Conservation (phyloP, 345 rosid species). For the Citrus sinensis region DNA sequence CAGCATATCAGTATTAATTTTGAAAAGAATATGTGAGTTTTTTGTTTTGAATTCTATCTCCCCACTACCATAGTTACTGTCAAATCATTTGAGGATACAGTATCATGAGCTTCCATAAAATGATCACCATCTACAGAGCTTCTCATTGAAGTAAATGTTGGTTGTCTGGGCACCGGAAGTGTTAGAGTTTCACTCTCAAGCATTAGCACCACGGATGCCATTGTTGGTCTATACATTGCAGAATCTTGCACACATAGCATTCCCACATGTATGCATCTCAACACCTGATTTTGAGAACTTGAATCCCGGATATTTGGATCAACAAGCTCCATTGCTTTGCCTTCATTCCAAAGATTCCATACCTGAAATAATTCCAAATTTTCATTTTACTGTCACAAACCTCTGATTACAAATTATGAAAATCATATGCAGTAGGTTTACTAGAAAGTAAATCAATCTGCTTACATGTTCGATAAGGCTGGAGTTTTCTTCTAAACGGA, state of each 20-base stretch:
- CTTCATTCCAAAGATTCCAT: constrained; percentile 72
- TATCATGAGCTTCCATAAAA: constrained; percentile 34
- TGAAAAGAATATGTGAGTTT: neutral
- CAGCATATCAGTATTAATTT: neutral
- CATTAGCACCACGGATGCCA: constrained; percentile 60
- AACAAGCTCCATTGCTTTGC: constrained; percentile 54
- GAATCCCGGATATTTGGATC: constrained; percentile 47
- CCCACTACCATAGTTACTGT: constrained; percentile 51
- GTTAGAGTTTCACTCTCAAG: constrained; percentile 63
- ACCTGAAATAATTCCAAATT: constrained; percentile 39
- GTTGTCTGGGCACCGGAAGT: constrained; percentile 53
- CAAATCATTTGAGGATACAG: constrained; percentile 48
- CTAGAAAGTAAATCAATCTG: neutral
- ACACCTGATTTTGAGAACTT: constrained; percentile 36
- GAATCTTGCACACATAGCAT: constrained; percentile 84
- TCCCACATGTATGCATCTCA: constrained; percentile 76
- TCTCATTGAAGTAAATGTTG: constrained; percentile 51
- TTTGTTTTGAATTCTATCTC: constrained; percentile 26
- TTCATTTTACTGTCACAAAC: neutral
- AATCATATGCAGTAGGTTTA: neutral
- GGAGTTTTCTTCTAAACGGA: constrained; percentile 31
- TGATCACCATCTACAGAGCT: constrained; percentile 35
- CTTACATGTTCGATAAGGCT: constrained; percentile 59
- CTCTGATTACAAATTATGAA: neutral
- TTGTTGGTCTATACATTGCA: constrained; percentile 60